These are phyloP conservation scores for Sporormia fimetaria DNA, from an alignment of 495 filamentous ascomycete genomes.

Conservation along the genomic window DNA sequence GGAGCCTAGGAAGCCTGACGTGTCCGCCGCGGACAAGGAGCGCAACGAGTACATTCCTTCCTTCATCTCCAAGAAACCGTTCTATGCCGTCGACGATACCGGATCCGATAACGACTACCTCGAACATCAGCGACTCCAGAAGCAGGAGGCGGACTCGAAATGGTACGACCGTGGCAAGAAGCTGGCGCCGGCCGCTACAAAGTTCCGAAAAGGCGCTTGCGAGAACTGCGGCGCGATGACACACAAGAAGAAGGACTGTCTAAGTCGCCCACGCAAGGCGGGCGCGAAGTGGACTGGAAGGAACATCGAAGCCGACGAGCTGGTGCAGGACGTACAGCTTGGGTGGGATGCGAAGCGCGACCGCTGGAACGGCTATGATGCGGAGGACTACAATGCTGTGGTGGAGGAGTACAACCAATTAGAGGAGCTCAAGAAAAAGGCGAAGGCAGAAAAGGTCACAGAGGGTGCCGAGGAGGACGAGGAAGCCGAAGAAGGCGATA, in stretches of 20 bases:
- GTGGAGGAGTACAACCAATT: constrained; percentile 79
- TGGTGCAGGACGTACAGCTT: constrained; percentile 69
- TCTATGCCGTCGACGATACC: constrained; percentile 77
- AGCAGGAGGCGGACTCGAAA: constrained; percentile 56
- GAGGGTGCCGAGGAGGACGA: constrained; percentile 45
- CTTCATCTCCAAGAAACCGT: constrained; percentile 96
- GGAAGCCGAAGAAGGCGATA: constrained; percentile 51
- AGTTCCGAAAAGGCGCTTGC: constrained; percentile 94
- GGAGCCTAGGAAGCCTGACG: constrained; percentile 29
- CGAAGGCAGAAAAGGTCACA: constrained; percentile 36
- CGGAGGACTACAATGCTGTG: constrained; percentile 71
- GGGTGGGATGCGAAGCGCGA: constrained; percentile 99
- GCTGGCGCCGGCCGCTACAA: constrained; percentile 73
- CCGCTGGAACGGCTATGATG: constrained; percentile 93
- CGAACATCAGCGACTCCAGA: constrained; percentile 88
- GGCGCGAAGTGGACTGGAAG: constrained; percentile 89
- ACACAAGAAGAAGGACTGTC: constrained; percentile 88
- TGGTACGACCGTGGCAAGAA: constrained; percentile 86
- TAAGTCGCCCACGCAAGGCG: constrained; percentile 76
- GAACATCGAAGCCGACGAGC: constrained; percentile 86
- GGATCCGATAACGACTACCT: constrained; percentile 72
- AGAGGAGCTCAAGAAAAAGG: constrained; percentile 62
- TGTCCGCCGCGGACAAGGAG: constrained; percentile 30
- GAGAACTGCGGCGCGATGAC: constrained; percentile 97
- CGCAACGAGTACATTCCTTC: constrained; percentile 94